phyloP scores from a whole-genome alignment of 2,329 filamentous ascomycete species.

The Paecilomyces fulvus region DNA sequence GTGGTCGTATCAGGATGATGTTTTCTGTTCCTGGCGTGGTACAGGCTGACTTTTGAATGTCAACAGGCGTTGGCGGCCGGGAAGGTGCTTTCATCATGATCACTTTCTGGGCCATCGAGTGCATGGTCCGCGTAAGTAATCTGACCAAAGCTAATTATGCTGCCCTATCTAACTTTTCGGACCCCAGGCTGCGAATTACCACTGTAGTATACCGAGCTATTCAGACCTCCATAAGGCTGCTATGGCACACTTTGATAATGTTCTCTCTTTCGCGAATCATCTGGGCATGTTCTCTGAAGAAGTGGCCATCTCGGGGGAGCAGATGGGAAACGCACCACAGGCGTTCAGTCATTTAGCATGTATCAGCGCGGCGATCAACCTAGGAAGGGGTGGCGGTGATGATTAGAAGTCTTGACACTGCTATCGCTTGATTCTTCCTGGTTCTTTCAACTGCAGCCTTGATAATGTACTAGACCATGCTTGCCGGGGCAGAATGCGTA shows the following conservation, averaged over 20 bases:
- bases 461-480: not conserved
- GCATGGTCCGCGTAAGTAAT: conserved; percentile 58
- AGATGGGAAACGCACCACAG: conserved; percentile 71
- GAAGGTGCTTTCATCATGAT: conserved; percentile 76
- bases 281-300: conserved; percentile 72
- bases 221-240: conserved; percentile 35
- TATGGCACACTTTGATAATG: conserved; percentile 67
- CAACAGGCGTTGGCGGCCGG: conserved; percentile 58
- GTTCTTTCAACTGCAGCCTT: not conserved
- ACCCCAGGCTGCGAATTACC: conserved; percentile 19
- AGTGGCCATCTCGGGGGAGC: conserved; percentile 65
- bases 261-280: conserved; percentile 68
- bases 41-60: conserved; percentile 1
- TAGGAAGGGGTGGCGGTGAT: conserved; percentile 42
- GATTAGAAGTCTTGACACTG: not conserved
- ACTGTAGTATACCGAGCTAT: conserved; percentile 19
- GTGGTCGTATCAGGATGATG: no score
- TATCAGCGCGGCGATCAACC: conserved; percentile 68
- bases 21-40: no score
- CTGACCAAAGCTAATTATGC: not conserved
- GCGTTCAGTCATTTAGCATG: conserved; percentile 70
- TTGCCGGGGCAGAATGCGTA: not conserved
- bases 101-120: conserved; percentile 75
- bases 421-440: conserved; percentile 4
- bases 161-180: conserved; percentile 2